Base-by-base conservation (phyloP, 2,329 filamentous ascomycete species). In the Colletotrichum liaoningense region DNA sequence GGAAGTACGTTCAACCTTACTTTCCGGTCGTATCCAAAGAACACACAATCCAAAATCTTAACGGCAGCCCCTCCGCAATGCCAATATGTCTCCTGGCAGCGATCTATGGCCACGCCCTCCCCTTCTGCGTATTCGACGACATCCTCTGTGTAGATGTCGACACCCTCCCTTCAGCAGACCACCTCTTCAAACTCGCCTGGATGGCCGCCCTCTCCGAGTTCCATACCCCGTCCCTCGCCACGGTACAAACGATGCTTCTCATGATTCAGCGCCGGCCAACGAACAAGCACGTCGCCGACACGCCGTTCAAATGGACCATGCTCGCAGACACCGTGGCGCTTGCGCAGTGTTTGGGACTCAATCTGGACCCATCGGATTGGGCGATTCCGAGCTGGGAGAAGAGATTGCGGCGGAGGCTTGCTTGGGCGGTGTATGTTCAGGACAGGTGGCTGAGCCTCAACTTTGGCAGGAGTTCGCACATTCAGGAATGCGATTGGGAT, bases 251-350 rank as follows among this genome's bases (percentile, higher is more conserved):
- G 1, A 72, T 72, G 69, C 65, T 72, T 9, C 52, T 72, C 14
- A 33, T 69, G 5, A 72, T 72, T 38, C 69, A 72, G 2, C 69
- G 69, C 5, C 69, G 69, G 4, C 69, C 69, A 4, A 72, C 69
- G 16, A 72, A 72, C 19, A 63, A 42, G 14, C 69, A 72, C 7
- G 69, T 72, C 12, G 69, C 69, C 1, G 69, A 72, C 14, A 72
- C 69, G 14, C 69, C 69, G 12, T 72, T 72, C 52, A 72, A 72
- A 52, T 72, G 69, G 69, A 58, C 69, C 14, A 72, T 72, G 69
- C 58, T 72, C 0, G 69, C 65, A 11, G 69, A 72, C 69, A 72
- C 69, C 0, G 69, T 69, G 0, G 69, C 69, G 3, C 57, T 72
- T 0, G 65, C 69, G 0, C 69, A 72, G 42, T 72, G 65, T 16